Conservation (phyloP, 2,329 filamentous ascomycete species). For the Colletotrichum spaethianum region DNA sequence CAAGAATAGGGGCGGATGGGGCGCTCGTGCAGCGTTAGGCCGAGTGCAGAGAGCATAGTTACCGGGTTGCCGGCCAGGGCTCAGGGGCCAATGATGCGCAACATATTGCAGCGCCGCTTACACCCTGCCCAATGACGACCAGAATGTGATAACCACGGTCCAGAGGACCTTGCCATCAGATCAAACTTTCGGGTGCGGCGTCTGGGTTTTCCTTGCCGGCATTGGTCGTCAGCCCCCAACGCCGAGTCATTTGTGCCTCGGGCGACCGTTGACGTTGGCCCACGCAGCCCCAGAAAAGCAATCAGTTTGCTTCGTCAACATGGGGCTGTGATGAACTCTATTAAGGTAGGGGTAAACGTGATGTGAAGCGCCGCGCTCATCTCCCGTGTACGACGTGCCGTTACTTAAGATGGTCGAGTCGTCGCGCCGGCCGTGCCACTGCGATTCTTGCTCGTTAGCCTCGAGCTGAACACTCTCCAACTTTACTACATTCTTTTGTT, state of each 20-base stretch:
- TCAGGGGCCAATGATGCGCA: neutral
- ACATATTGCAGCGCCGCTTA: neutral
- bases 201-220: constrained; percentile 27
- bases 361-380: neutral
- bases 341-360: neutral
- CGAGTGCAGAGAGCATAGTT: neutral
- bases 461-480: constrained; percentile 16
- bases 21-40: neutral
- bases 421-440: neutral
- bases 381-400: neutral
- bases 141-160: neutral
- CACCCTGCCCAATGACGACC: constrained; percentile 19
- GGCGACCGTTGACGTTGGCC: constrained; percentile 3
- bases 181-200: constrained; percentile 26
- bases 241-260: constrained; percentile 31
- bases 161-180: constrained; percentile 22
- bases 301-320: constrained; percentile 36
- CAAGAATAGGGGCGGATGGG: constrained; percentile 21
- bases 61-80: neutral
- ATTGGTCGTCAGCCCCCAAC: constrained; percentile 2
- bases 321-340: constrained; percentile 39
- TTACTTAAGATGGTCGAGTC: neutral
- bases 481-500: constrained; percentile 26
- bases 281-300: constrained; percentile 24
- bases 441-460: neutral